Base-by-base conservation (phyloP, 768 basidiomycete species). In the Rhodotorula taiwanensis region DNA sequence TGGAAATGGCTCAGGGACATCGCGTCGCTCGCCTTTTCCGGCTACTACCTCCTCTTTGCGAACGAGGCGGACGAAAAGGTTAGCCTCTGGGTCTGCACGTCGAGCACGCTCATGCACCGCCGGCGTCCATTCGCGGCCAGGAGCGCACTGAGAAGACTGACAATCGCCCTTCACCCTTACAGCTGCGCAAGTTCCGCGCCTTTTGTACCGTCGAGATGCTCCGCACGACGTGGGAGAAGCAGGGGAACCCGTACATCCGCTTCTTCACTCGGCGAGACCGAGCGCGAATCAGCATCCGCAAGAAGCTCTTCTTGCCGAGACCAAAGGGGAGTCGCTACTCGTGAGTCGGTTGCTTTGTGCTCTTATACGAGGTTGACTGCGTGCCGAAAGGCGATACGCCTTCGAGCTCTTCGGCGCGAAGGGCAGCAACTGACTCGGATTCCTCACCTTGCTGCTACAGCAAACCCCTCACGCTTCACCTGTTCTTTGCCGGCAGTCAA, bases 41-140 rank as follows among this genome's bases (percentile, higher is more conserved):
- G 70, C 4, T 99, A 97, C 78, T 99, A 98, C 75, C 86, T 97
- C 28, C 75, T 86, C 15, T 86, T 86, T 74, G 88, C 93, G 27
- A 85, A 86, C 72, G 89, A 93, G 74, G 95, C 86, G 0, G 95
- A 99, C 70, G 93, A 98, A 78, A 97, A 93, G 83, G 94, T 90
- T 42, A n/a, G 80, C 1, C 23, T 28, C 27, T 47, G 25, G 18
- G 13, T 16, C 10, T 14, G 14, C 10, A 1, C 44, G 42, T 23
- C 7, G 16, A 43, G n/a, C 10, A 45, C 23, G n/a, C 4, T 4
- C 10, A 25, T 11, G n/a, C 25, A 28, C 23, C 45, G 25, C n/a
- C n/a, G n/a, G n/a, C n/a, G n/a, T n/a, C n/a, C n/a, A n/a, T n/a
- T n/a, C n/a, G n/a, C n/a, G n/a, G n/a, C n/a, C n/a, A n/a, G n/a